Evolutionary conservation across 2,329 filamentous ascomycete genomes (phyloP), one percentile per base, ranked within the genome.

Genomic region (Colletotrichum destructivum): DNA sequence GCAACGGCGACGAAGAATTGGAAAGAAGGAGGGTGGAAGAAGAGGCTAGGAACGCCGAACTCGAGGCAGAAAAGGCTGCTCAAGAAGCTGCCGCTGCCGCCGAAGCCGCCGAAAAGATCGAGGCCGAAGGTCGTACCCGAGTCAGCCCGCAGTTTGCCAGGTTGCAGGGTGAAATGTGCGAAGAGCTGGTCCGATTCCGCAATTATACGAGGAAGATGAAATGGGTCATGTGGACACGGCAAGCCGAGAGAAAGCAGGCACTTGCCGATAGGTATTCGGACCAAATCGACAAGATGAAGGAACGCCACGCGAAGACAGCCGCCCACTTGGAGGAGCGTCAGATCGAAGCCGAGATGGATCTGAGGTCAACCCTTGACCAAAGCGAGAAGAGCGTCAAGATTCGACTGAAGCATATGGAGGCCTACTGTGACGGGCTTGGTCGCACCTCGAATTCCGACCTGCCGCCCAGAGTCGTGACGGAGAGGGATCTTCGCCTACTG

Each of bases 321-420:
- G 79, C 83, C 46, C 86, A 89, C 69, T 83, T 91, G 21, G 90
- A 92, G 74, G 89, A 91, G 74, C 83, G 88, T 9, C 90, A 92
- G 76, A 86, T 92, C n/a, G 82, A 84, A 16, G 89, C 88, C 11
- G 90, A 92, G 79, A 87, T 91, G 82, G 89, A 91, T 73, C 80
- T 91, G 26, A 84, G 88, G 13, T 78, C 82, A 5, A 84, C 83
- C 0, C 79, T 91, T 18, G 87, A 90, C 63, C 87, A 89, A 74
- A 87, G 86, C 65, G 89, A 90, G 76, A 83, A 84, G 69, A 89
- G 87, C 74, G 84, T 91, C 47, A 83, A 82, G 42, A 87, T 90
- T 47, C 85, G 89, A 16, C 81, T 92, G n/a, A 87, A 86, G 76
- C 87, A 92, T 74, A 92, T 92, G 90, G 89, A 92, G 75, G 89